A percentile compares a stretch with the other conserved stretches of the same genome.
These are phyloP conservation scores for Penicillium cosmopolitanum DNA, from an alignment of 495 filamentous ascomycete genomes.

Conservation along the genomic window DNA sequence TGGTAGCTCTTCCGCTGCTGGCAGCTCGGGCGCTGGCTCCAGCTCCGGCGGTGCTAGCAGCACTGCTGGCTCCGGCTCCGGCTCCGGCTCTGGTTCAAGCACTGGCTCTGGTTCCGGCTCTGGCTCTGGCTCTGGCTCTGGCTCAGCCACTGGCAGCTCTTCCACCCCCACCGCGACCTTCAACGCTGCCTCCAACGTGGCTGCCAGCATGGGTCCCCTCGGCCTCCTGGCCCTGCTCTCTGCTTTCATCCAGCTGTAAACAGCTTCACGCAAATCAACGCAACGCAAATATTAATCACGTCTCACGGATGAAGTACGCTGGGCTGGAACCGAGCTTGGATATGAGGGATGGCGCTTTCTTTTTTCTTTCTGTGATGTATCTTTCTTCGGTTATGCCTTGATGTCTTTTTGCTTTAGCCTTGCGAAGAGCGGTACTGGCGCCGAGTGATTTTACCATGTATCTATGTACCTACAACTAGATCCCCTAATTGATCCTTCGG, in stretches of 20 bases:
- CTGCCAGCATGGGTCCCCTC: conserved; percentile 28
- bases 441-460: neutral
- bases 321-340: conserved; percentile 32
- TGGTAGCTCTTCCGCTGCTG: conserved; percentile 20
- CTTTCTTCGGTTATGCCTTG: conserved; percentile 3
- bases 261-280: conserved; percentile 3
- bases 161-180: conserved; percentile 26
- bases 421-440: neutral
- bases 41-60: conserved; percentile 11
- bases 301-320: conserved; percentile 26
- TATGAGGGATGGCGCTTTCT: conserved; percentile 22
- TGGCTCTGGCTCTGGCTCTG: conserved; percentile 22
- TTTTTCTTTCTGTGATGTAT: conserved; percentile 20
- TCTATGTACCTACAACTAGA: conserved; percentile 4
- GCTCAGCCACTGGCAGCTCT: conserved; percentile 18
- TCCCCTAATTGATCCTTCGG: neutral
- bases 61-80: conserved; percentile 12
- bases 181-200: conserved; percentile 32
- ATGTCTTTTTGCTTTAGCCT: neutral
- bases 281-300: conserved; percentile 32
- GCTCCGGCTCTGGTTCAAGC: conserved; percentile 21
- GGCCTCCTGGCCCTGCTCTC: conserved; percentile 38
- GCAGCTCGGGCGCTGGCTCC: conserved; percentile 23
- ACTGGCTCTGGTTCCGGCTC: conserved; percentile 21
- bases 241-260: conserved; percentile 44